phyloP scores from a whole-genome alignment of 495 filamentous ascomycete genomes.

The Wilcoxina mikolae region DNA sequence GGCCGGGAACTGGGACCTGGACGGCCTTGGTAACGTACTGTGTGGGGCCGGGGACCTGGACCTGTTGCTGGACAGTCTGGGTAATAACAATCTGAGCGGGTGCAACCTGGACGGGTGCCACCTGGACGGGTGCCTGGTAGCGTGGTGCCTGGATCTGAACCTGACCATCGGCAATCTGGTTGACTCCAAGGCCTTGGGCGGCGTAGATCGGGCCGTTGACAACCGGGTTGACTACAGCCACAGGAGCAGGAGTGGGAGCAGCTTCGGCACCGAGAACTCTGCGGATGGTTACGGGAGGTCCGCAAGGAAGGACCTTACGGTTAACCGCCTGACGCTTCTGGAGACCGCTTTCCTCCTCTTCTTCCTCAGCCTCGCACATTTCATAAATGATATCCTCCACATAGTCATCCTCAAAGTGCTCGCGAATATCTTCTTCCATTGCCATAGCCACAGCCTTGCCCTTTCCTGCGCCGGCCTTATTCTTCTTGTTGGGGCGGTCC shows the following conservation, averaged over 20 bases:
- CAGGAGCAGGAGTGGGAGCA: neutral
- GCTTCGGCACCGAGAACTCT: constrained; percentile 2
- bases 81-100: no score
- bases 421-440: neutral
- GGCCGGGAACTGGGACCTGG: neutral
- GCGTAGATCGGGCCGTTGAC: neutral
- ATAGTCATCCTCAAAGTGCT: neutral
- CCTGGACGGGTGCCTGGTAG: neutral
- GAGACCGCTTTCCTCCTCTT: neutral
- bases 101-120: neutral
- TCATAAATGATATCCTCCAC: constrained; percentile 2
- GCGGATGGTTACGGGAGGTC: constrained; percentile 8
- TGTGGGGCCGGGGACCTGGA: neutral
- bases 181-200: neutral
- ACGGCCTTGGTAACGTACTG: neutral
- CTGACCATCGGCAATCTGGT: constrained; percentile 13
- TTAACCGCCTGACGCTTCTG: constrained; percentile 4
- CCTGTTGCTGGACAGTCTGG: no score
- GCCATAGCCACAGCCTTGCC: neutral
- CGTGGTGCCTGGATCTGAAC: constrained; percentile 6
- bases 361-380: neutral
- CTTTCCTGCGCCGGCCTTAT: neutral
- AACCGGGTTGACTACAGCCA: neutral
- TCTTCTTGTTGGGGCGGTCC: constrained; percentile 5
- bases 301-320: constrained; percentile 4